Base-by-base conservation (phyloP, 2,329 filamentous ascomycete genomes). In the Pseudogymnoascus sp. region DNA sequence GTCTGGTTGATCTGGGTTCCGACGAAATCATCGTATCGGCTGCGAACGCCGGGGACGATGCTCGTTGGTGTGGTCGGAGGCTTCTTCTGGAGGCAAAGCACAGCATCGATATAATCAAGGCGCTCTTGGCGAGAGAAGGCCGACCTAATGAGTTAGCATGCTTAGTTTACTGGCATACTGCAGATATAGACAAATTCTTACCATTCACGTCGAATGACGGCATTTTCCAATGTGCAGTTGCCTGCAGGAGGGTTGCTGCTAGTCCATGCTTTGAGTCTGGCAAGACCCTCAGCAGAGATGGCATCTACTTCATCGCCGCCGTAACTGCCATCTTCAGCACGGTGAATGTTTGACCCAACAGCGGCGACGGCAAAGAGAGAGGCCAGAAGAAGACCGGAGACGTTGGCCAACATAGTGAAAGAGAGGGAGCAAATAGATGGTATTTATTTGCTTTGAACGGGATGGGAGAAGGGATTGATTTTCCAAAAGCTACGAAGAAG, bases 191-290 rank as follows among this genome's bases (percentile, higher is more conserved):
- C 6, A 19, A n/a, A 19, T 24, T 33, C 66, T 63, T 62, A 78
- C 79, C 79, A 81, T 71, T 81, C 78, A 66, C 71, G 70, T 59
- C 79, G 72, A 3, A 78, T 68, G 2, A 71, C 69, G 1, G 73
- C 73, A 63, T 77, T 80, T 5, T 72, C 63, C 14, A 77, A 63
- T 0, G 70, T 77, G 66, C 76, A 78, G 22, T 65, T 69, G 16
- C 61, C 60, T 53, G 46, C 10, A n/a, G 46, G 46, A 56, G 46
- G 46, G n/a, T 56, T 56, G 26, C 46, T 56, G 2, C 10, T 19
- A 33, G 46, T 56, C 46, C 46, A 56, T 33, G 10, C 26, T 31
- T 33, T 56, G 46, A 56, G 46, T 19, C 31, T 56, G 14, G 46
- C 46, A 31, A 56, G 26, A 12, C 46, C 46, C 24, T 28, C 10